phyloP scores from a whole-genome alignment of 75 land plant genomes.

The Adiantum capillusveneris region DNA sequence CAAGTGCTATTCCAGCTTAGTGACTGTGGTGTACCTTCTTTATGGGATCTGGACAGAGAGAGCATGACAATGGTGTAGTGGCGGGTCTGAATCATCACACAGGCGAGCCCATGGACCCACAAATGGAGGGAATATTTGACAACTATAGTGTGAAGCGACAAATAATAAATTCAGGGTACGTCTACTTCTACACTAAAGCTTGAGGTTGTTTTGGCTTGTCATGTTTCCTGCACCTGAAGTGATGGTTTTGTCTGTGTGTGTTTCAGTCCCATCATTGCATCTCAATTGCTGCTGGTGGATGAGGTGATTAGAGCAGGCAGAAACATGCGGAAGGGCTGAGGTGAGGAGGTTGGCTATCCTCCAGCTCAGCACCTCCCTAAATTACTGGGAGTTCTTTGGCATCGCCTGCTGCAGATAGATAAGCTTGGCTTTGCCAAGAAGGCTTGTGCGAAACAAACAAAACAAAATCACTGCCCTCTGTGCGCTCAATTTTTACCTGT shows the following conservation, averaged over 20 bases:
- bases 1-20: background rate
- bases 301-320: conserved; percentile 98
- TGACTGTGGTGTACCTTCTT: background rate
- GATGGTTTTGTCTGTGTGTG: background rate
- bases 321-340: conserved; percentile 72
- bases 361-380: too few relatives aligned
- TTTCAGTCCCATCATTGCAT: conserved; percentile 92
- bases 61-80: conserved; percentile 87
- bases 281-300: conserved; percentile 88
- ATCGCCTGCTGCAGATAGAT: too few relatives aligned
- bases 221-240: too few relatives aligned
- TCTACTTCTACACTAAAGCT: background rate
- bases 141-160: conserved; percentile 98
- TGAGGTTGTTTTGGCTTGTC: too few relatives aligned
- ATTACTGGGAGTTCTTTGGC: too few relatives aligned
- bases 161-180: conserved; percentile 87
- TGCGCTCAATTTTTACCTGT: too few relatives aligned
- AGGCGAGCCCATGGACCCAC: conserved; percentile 92
- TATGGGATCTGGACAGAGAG: conserved; percentile 37
- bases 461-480: too few relatives aligned
- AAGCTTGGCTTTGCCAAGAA: too few relatives aligned
- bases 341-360: too few relatives aligned
- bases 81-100: conserved; percentile 83
- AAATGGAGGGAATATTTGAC: conserved; percentile 93
- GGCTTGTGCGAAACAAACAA: too few relatives aligned